Base-by-base conservation (phyloP, 345 rosid species). In the Orychophragmus violaceus region DNA sequence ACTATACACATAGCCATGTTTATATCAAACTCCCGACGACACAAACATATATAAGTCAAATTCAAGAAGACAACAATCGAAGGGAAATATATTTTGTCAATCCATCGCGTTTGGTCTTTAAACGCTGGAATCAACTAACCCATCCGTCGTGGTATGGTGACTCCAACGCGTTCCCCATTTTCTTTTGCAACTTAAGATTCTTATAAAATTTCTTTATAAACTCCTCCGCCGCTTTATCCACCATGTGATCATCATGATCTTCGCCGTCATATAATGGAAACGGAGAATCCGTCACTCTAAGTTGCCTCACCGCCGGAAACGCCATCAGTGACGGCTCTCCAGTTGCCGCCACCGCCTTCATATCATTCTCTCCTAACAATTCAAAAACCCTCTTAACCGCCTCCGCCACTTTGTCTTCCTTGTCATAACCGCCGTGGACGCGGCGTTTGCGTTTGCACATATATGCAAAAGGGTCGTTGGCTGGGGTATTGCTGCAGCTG, bases 241-340 rank as follows among this genome's bases (percentile, higher is more conserved):
- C 96, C 59, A 72, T 61, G 25, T 62, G 57, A 54, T 76, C 87
- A n/a, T n/a, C n/a, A 14, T 84, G 79, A 44, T 79, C 82, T 2
- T 81, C 90, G 0, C 70, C 89, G 19, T 85, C 91, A 18, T 85
- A 86, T 14, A 84, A 30, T 2, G 94, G 89, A 59, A 87, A 89
- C 13, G 96, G 94, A 1, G 96, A 89, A 71, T 87, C 94, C n/a
- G 91, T 87, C 55, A 89, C 83, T 70, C 96, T 77, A 62, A 86
- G 75, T 68, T 81, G 93, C 68, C 90, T 79, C 53, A 78, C 93
- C 75, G 69, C 70, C 8, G 90, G 86, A 6, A 84, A 88, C 28
- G 79, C 60, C 17, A 66, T 22, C 51, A 75, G 52, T 1, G 89
- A 75, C 0, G 87, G 62, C 24, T 39, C 61, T 25, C 5, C n/a